phyloP scores from a whole-genome alignment of 2,329 filamentous ascomycete species.

The Diaporthe destruens region DNA sequence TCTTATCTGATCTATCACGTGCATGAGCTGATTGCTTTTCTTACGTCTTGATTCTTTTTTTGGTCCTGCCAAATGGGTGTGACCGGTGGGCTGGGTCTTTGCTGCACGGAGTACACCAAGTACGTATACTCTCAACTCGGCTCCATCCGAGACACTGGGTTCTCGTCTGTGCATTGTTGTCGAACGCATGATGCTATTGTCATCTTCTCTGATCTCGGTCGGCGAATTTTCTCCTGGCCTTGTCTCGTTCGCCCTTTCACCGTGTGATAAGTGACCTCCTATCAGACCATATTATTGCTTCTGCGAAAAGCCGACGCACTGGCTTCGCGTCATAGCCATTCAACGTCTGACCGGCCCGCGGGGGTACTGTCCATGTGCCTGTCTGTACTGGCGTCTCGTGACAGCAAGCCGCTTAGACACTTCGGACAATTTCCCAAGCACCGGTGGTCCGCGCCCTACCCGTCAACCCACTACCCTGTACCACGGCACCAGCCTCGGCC shows the following conservation, averaged over 20 bases:
- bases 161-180: neutral
- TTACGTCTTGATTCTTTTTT: neutral
- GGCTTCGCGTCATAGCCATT: neutral
- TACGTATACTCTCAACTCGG: conserved; percentile 1
- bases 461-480: neutral
- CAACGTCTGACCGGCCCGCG: neutral
- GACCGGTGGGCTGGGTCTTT: neutral
- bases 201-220: neutral
- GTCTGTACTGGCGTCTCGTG: neutral
- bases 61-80: neutral
- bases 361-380: neutral
- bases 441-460: conserved; percentile 1
- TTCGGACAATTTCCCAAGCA: conserved; percentile 14
- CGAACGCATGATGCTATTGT: neutral
- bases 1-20: conserved; percentile 29
- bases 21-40: neutral
- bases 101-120: neutral
- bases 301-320: neutral
- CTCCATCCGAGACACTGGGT: conserved; percentile 12
- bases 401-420: neutral
- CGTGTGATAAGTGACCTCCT: neutral
- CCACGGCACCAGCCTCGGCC: neutral
- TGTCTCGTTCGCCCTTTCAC: neutral
- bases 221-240: neutral
- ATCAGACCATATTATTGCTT: neutral